These are phyloP conservation scores for Boletus tomentosulus DNA, from an alignment of 768 basidiomycete species.

Conservation along the genomic window DNA sequence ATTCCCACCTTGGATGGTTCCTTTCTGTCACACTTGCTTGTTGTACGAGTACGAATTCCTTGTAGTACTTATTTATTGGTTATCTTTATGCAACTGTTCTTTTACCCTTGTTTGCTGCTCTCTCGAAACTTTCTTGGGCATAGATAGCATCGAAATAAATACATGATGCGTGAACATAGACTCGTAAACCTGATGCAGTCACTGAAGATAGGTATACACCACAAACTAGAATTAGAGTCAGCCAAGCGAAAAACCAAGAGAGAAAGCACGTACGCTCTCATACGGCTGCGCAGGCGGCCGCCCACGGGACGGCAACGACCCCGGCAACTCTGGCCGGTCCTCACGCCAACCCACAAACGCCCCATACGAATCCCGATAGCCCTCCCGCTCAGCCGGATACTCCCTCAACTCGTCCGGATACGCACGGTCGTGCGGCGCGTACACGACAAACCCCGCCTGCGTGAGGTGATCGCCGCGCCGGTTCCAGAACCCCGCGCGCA, in stretches of 20 bases:
- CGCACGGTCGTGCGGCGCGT: slow-evolving; percentile 51
- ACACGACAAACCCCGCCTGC: slow-evolving; percentile 52
- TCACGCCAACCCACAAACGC: slow-evolving; percentile 37
- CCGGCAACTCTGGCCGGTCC: slow-evolving; percentile 52
- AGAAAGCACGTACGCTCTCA: slow-evolving; percentile 38
- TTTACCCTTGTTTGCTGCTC: not conserved
- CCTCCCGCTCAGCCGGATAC: slow-evolving; percentile 53
- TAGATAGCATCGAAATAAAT: slow-evolving; percentile 20
- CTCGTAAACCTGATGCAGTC: not conserved
- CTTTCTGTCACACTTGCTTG: not conserved
- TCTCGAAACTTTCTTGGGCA: not conserved
- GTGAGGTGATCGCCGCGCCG: slow-evolving; percentile 71
- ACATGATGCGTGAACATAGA: slow-evolving; percentile 1
- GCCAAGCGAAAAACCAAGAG: not conserved
- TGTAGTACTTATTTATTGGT: slow-evolving; percentile 17
- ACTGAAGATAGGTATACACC: slow-evolving; percentile 34
- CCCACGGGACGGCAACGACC: slow-evolving; percentile 58
- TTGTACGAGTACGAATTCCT: slow-evolving; percentile 16
- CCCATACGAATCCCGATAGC: slow-evolving; percentile 55
- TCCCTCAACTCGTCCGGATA: slow-evolving; percentile 57
- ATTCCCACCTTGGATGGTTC: not conserved
- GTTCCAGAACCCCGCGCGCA: slow-evolving; percentile 68
- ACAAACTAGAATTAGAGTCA: slow-evolving; percentile 33
- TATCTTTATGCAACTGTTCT: slow-evolving; percentile 24
- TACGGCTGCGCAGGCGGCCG: slow-evolving; percentile 53